These are phyloP conservation scores for Cyclocybe cylindracea DNA, from an alignment of 768 basidiomycete genomes.

Conservation along the genomic window DNA sequence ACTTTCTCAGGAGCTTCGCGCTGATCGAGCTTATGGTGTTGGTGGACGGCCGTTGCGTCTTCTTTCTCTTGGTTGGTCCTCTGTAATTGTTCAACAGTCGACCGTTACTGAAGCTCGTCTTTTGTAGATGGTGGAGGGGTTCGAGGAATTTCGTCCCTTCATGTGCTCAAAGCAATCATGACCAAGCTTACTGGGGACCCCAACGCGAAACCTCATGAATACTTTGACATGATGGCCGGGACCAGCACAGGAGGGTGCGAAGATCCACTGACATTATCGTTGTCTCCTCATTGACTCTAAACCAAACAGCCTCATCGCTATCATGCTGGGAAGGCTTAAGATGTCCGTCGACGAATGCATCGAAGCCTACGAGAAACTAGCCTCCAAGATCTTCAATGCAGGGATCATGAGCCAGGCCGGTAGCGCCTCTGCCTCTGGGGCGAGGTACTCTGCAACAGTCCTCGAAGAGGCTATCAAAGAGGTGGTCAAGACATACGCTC, in stretches of 20 bases:
- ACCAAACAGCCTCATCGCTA: constrained; percentile 27
- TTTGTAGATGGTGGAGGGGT: constrained; percentile 35
- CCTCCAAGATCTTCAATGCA: constrained; percentile 30
- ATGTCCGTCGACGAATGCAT: constrained; percentile 37
- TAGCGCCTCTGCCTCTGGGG: constrained; percentile 21
- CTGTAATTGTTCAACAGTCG: background rate
- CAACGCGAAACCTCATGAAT: constrained; percentile 26
- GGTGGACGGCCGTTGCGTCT: constrained; percentile 23
- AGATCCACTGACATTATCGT: background rate
- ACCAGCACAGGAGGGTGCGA: constrained; percentile 35
- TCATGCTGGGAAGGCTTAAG: constrained; percentile 38
- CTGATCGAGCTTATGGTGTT: constrained; percentile 21
- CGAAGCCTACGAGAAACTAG: constrained; percentile 23
- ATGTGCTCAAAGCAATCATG: constrained; percentile 32
- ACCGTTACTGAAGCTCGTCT: background rate
- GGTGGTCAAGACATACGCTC: constrained; percentile 22
- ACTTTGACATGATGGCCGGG: constrained; percentile 37
- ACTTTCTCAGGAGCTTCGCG: constrained; percentile 24
- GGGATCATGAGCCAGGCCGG: constrained; percentile 7
- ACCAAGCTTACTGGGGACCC: constrained; percentile 20
- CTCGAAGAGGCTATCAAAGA: constrained; percentile 27
- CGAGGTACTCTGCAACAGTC: constrained; percentile 20
- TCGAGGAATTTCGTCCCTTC: constrained; percentile 31
- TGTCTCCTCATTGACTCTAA: background rate
- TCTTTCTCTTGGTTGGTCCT: constrained; percentile 27